These are phyloP conservation scores for Sporisorium graminicola DNA, from an alignment of 1,284 basidiomycete genomes.

Conservation along the genomic window DNA sequence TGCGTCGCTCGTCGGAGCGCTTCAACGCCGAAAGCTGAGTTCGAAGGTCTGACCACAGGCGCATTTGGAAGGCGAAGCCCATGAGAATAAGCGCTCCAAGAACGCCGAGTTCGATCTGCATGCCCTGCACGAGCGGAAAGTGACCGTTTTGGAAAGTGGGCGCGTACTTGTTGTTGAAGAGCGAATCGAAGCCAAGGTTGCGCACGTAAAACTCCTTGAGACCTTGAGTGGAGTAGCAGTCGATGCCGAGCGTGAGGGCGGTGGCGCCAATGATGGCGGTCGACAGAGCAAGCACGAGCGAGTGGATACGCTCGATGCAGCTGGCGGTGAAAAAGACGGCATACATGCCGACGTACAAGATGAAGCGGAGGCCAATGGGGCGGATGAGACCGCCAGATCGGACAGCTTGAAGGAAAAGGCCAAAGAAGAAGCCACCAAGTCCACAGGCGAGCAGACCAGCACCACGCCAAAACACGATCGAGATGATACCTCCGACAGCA, in stretches of 20 bases:
- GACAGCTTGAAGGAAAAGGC: constrained; percentile 87
- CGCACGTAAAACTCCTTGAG: constrained; percentile 96
- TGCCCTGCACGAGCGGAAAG: constrained; percentile 87
- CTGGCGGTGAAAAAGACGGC: constrained; percentile 44
- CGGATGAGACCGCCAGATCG: constrained; percentile 83
- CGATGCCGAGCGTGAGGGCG: constrained; percentile 90
- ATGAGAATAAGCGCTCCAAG: constrained; percentile 77
- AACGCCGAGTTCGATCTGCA: constrained; percentile 92
- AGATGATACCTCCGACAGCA: constrained; percentile 82
- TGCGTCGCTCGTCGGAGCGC: constrained; percentile 80
- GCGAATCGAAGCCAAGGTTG: constrained; percentile 84
- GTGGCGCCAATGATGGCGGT: constrained; percentile 91
- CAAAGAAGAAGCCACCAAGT: constrained; percentile 88
- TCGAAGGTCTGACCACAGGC: constrained; percentile 76
- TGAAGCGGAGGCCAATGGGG: constrained; percentile 83
- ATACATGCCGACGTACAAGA: constrained; percentile 80
- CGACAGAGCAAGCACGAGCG: constrained; percentile 72
- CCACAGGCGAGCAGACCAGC: constrained; percentile 46
- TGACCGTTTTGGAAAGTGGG: constrained; percentile 63
- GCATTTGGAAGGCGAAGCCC: constrained; percentile 89
- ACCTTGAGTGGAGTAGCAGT: constrained; percentile 79
- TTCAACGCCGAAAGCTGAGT: constrained; percentile 82
- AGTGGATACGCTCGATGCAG: constrained; percentile 55
- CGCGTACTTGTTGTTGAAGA: constrained; percentile 74
- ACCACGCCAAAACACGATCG: constrained; percentile 52